Evolutionary conservation across 2,329 filamentous ascomycete genomes (phyloP).

Genomic region (Hawksworthiomyces lignivorus): DNA sequence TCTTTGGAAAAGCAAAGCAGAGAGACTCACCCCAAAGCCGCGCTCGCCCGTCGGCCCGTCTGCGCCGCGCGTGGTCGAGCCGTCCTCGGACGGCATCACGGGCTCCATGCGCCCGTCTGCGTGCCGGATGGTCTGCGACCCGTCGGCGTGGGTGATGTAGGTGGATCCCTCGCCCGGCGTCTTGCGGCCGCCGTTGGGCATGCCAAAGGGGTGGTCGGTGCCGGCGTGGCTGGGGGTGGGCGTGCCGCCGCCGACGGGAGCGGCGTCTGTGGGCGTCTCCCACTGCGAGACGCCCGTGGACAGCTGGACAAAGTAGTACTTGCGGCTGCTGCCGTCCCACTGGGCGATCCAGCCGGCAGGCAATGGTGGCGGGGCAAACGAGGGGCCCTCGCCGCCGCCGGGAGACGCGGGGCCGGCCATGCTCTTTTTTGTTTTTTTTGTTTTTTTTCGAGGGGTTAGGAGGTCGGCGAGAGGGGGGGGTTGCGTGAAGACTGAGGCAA

Average conservation of each 20-base stretch:
- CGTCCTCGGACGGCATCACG: slow-evolving; percentile 35
- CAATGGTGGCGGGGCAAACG: slow-evolving; percentile 51
- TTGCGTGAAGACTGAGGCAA: too few species aligned
- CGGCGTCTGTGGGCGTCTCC: slow-evolving; percentile 61
- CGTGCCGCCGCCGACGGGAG: slow-evolving; percentile 45
- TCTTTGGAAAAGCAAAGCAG: too few species aligned
- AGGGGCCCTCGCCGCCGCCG: slow-evolving; percentile 50
- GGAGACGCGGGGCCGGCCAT: slow-evolving; percentile 54
- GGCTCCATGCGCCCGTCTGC: slow-evolving; percentile 56
- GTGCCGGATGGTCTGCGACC: slow-evolving; percentile 52
- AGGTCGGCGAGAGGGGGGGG: too few species aligned
- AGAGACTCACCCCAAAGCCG: slow-evolving; percentile 53
- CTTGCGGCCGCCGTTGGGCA: slow-evolving; percentile 25
- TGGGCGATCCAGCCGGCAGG: slow-evolving; percentile 63
- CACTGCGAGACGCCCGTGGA: slow-evolving; percentile 66
- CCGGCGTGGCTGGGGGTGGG: slow-evolving; percentile 46
- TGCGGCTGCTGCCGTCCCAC: slow-evolving; percentile 56
- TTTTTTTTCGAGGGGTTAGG: too few species aligned
- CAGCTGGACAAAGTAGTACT: slow-evolving; percentile 67
- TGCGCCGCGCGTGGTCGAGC: slow-evolving; percentile 36
- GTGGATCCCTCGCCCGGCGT: slow-evolving; percentile 26
- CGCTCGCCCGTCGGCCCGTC: slow-evolving; percentile 38
- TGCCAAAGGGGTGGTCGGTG: slow-evolving; percentile 55
- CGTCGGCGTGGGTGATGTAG: slow-evolving; percentile 56
- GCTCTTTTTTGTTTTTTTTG: too few species aligned